Evolutionary conservation across 2,329 filamentous ascomycete species (phyloP).

Genomic region (Colletotrichum tanaceti): DNA sequence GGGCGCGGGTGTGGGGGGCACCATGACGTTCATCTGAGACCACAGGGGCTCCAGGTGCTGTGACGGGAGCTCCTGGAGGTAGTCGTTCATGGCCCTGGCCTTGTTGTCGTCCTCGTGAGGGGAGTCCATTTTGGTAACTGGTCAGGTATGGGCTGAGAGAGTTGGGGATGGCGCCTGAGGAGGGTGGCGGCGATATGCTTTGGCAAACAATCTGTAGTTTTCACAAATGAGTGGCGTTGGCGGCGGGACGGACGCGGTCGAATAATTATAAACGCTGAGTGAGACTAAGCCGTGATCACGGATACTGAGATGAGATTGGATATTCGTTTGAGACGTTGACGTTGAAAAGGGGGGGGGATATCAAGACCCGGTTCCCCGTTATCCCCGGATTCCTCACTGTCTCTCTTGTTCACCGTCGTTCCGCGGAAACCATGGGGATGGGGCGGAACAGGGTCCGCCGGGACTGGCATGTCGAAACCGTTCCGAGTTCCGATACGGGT

Average conservation of each 20-base stretch:
- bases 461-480: not conserved
- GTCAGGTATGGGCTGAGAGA: not conserved
- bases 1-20: conserved; percentile 60
- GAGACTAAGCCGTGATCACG: not conserved
- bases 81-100: conserved; percentile 46
- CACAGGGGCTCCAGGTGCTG: conserved; percentile 57
- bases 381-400: conserved; percentile 17
- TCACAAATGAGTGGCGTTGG: not conserved
- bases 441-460: conserved; percentile 15
- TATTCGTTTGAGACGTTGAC: conserved; percentile 1
- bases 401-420: conserved; percentile 9
- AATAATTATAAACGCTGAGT: too few species aligned
- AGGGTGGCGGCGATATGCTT: too few species aligned
- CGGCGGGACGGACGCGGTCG: too few species aligned
- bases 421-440: conserved; percentile 9
- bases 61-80: conserved; percentile 46
- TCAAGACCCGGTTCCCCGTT: conserved; percentile 21
- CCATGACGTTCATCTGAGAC: conserved; percentile 60
- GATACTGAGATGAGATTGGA: conserved; percentile 4
- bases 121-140: too few species aligned
- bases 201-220: not conserved
- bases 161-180: too few species aligned
- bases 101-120: conserved; percentile 36
- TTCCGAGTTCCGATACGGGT: conserved; percentile 35
- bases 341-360: conserved; percentile 16